These are phyloP conservation scores for Sclerotinia trifoliorum DNA, from an alignment of 2,329 filamentous ascomycete genomes.

Conservation along the genomic window DNA sequence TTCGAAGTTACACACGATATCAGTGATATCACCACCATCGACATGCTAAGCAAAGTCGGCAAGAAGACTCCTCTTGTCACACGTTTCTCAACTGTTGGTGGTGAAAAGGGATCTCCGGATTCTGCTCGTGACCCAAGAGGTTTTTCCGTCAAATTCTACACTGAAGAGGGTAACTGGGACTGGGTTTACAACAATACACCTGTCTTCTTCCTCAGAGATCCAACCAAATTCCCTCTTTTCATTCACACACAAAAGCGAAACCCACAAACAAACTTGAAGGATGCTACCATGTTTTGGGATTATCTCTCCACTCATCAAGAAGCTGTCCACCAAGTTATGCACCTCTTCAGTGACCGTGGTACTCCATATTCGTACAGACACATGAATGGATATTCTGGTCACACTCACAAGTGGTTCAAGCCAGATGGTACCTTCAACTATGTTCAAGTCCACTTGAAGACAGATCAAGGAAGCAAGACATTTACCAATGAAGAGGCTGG, in stretches of 20 bases:
- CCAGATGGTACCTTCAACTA: constrained; percentile 65
- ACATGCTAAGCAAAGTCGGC: constrained; percentile 53
- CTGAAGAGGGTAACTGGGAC: constrained; percentile 69
- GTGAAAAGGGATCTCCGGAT: constrained; percentile 66
- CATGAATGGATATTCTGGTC: constrained; percentile 67
- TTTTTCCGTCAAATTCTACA: constrained; percentile 70
- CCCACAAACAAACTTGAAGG: constrained; percentile 67
- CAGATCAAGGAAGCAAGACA: constrained; percentile 60
- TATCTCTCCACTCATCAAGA: constrained; percentile 61
- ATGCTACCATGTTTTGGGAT: constrained; percentile 52
- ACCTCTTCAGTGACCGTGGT: constrained; percentile 64
- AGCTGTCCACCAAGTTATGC: constrained; percentile 62
- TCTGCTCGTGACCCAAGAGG: constrained; percentile 66
- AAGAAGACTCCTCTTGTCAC: constrained; percentile 67
- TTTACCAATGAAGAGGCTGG: constrained; percentile 57
- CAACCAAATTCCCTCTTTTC: constrained; percentile 71
- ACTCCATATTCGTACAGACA: constrained; percentile 64
- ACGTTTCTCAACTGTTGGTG: constrained; percentile 71
- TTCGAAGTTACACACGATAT: constrained; percentile 39
- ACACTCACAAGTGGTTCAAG: constrained; percentile 67
- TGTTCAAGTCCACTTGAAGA: constrained; percentile 63
- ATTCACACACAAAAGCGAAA: constrained; percentile 78
- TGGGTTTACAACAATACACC: constrained; percentile 76
- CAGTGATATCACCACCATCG: constrained; percentile 32
- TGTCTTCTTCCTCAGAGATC: constrained; percentile 74